Evolutionary conservation across 1,284 basidiomycete species (phyloP), one percentile per base, ranked within the genome.

Genomic region (Kwoniella shivajii): DNA sequence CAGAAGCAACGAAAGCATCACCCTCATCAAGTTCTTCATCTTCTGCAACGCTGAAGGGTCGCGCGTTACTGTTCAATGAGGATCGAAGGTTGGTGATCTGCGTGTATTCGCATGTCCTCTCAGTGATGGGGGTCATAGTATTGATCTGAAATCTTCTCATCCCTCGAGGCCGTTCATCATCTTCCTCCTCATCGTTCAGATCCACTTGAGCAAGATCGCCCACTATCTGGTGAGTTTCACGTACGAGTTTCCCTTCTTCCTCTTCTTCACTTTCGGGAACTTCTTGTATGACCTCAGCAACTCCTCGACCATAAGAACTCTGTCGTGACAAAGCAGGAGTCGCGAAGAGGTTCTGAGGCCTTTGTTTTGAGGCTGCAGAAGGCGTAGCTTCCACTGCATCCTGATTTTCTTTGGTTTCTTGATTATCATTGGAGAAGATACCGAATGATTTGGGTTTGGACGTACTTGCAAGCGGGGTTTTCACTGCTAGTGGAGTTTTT

Each of bases 41-140:
- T 33, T 52, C 50, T 22, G 48, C 47, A 30, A 54, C 43, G 18
- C 53, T 51, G 43, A 51, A 54, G 5, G 50, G 45, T 29, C 30
- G 31, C 20, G 48, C 39, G 11, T 27, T n/a, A 37, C 62, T 61
- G 33, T 58, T 64, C 45, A 54, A 59, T 5, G 70, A 71, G 4
- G 64, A 65, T 10, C 73, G 64, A 4, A 66, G 45, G 5, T 72
- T 74, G 22, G 79, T 74, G 31, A 67, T 71, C 54, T 84, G 81
- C n/a, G 83, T 90, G 71, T 84, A 92, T 73, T 97, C 94, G 68
- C 85, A 85, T 5, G 93, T 96, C 37, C 92, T 83, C 77, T 97
- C 94, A 4, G 90, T 90, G 70, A 97, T 95, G 1, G 93, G 93
- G 10, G 93, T 96, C 89, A 97, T 91, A 53, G 90, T 85, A 67